phyloP scores from a whole-genome alignment of 2,329 filamentous ascomycete species.

The Trichocomaceae sp. region DNA sequence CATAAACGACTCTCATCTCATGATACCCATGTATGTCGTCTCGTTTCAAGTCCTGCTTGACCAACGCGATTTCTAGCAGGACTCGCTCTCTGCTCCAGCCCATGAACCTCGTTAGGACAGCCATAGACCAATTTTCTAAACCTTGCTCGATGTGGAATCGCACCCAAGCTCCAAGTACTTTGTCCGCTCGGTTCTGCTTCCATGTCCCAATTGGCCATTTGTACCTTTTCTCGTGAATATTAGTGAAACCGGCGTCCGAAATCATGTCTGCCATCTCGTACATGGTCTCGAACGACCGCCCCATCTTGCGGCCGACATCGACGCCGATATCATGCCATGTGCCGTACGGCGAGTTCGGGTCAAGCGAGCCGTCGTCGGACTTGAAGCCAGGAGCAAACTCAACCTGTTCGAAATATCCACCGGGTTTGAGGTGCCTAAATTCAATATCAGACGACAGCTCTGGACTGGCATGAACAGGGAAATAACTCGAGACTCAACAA shows the following conservation, averaged over 20 bases:
- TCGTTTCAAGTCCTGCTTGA: slow-evolving; percentile 1
- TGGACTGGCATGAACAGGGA: background rate
- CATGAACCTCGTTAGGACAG: slow-evolving; percentile 17
- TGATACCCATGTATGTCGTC: background rate
- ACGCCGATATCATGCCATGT: background rate
- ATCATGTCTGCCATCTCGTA: background rate
- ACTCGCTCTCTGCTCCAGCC: slow-evolving; percentile 11
- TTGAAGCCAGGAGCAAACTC: slow-evolving; percentile 18
- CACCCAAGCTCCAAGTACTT: slow-evolving; percentile 16
- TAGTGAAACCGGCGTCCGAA: background rate
- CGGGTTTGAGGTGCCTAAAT: slow-evolving; percentile 17
- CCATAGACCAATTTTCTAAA: slow-evolving; percentile 17
- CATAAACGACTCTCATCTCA: background rate
- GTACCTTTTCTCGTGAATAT: background rate
- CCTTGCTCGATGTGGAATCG: slow-evolving; percentile 11
- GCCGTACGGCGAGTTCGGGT: background rate
- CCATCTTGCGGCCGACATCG: background rate
- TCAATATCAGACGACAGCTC: background rate
- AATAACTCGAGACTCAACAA: no score
- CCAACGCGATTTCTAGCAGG: background rate
- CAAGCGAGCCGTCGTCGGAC: background rate
- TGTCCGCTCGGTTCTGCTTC: slow-evolving; percentile 18
- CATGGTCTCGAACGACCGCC: background rate
- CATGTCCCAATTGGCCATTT: slow-evolving; percentile 17
- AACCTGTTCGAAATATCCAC: slow-evolving; percentile 23